Conservation (phyloP, 768 basidiomycete genomes). For the Kwoniella bestiolae region DNA sequence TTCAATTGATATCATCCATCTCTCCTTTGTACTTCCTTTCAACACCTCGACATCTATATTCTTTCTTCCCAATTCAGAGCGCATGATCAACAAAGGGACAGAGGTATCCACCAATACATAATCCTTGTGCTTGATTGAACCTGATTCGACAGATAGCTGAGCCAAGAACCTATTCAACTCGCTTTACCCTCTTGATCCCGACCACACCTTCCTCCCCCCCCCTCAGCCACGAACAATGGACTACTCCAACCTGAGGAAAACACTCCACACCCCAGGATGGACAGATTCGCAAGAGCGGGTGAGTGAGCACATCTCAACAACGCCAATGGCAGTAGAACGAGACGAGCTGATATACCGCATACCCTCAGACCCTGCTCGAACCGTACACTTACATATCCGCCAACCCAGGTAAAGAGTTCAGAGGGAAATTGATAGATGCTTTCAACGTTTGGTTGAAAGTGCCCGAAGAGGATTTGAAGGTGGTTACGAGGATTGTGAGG, state of each 20-base stretch:
- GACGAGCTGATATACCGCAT: background rate
- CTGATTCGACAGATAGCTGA: no score
- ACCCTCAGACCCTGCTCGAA: constrained; percentile 70
- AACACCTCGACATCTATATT: no score
- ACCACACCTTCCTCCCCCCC: no score
- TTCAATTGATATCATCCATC: background rate
- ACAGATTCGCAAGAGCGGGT: constrained; percentile 32
- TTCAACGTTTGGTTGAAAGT: constrained; percentile 93
- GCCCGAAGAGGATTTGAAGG: constrained; percentile 68
- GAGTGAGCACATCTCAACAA: background rate
- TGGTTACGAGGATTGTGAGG: constrained; percentile 80
- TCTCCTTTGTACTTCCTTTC: background rate
- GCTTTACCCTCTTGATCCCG: no score
- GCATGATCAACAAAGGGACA: background rate
- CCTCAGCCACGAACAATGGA: no score
- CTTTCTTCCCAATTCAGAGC: no score
- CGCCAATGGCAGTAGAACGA: no score
- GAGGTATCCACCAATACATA: background rate
- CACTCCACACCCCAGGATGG: constrained; percentile 32
- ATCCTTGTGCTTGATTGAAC: no score
- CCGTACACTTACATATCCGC: constrained; percentile 83
- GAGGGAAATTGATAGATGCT: constrained; percentile 81
- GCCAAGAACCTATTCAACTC: no score
- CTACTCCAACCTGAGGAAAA: constrained; percentile 42
- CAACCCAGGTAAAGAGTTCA: constrained; percentile 90